These are phyloP conservation scores for Colletotrichum truncatum DNA, from an alignment of 2,329 filamentous ascomycete species.

Conservation along the genomic window DNA sequence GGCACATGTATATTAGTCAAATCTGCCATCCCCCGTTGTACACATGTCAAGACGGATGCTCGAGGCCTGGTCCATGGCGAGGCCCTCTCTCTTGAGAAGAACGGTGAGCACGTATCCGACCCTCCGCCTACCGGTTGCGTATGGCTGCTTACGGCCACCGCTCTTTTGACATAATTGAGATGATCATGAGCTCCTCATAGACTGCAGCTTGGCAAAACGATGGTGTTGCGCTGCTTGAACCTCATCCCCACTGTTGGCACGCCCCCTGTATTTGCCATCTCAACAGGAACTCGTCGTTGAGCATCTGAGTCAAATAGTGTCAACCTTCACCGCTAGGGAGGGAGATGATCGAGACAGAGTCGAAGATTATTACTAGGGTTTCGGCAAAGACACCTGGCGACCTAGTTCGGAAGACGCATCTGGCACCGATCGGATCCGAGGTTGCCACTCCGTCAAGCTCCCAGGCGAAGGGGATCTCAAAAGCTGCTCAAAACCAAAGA, in stretches of 20 bases:
- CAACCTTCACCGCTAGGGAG: slow-evolving; percentile 28
- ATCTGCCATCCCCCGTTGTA: slow-evolving; percentile 13
- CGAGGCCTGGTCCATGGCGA: slow-evolving; percentile 20
- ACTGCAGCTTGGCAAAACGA: slow-evolving; percentile 20
- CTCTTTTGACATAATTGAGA: slow-evolving; percentile 24
- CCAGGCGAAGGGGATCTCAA: not conserved
- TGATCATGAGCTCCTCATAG: slow-evolving; percentile 23
- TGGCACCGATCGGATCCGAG: slow-evolving; percentile 13
- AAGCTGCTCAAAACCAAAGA: too few relatives aligned
- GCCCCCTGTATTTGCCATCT: slow-evolving; percentile 21
- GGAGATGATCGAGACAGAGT: slow-evolving; percentile 13
- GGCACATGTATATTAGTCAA: slow-evolving; percentile 17
- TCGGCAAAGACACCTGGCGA: slow-evolving; percentile 28
- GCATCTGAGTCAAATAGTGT: slow-evolving; percentile 19
- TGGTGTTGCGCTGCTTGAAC: slow-evolving; percentile 9
- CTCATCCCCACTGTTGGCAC: slow-evolving; percentile 16
- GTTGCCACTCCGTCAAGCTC: slow-evolving; percentile 7
- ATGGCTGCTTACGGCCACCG: slow-evolving; percentile 22
- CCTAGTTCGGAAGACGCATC: slow-evolving; percentile 24
- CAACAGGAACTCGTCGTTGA: slow-evolving; percentile 27
- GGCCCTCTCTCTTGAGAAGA: slow-evolving; percentile 6
- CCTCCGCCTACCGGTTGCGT: slow-evolving; percentile 8
- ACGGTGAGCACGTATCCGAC: slow-evolving; percentile 22
- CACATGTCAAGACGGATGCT: slow-evolving; percentile 17
- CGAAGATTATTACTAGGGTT: slow-evolving; percentile 4